Conservation (phyloP, 441 rosid species). For the Melianthus villosus region DNA sequence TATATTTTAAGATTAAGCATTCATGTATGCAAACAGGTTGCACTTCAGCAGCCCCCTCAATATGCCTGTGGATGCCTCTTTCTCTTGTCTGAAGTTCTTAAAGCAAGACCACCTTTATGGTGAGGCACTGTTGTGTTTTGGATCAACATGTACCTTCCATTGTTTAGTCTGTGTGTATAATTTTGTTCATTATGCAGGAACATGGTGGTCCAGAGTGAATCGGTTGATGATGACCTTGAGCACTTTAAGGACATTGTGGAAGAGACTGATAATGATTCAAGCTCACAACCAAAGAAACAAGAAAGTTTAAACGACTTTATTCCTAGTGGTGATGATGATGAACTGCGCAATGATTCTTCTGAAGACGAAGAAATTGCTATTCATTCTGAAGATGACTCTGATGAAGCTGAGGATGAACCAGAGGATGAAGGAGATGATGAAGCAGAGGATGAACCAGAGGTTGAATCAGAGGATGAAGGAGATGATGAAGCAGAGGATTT, state of each 20-base stretch:
- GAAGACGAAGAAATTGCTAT: slow-evolving; percentile 45
- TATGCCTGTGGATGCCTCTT: slow-evolving; percentile 89
- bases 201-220: slow-evolving; percentile 58
- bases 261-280: slow-evolving; percentile 32
- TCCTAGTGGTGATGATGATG: slow-evolving; percentile 14
- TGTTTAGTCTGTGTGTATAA: background rate
- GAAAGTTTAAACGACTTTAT: slow-evolving; percentile 13
- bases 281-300: slow-evolving; percentile 15
- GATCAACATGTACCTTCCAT: background rate
- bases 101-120: slow-evolving; percentile 80
- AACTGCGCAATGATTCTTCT: slow-evolving; percentile 32
- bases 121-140: slow-evolving; percentile 13
- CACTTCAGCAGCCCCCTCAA: slow-evolving; percentile 89
- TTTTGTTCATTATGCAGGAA: slow-evolving; percentile 35
- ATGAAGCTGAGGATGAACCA: slow-evolving; percentile 28
- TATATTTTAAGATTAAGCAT: slow-evolving; percentile 4
- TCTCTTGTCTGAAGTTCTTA: slow-evolving; percentile 85
- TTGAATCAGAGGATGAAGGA: slow-evolving; percentile 41
- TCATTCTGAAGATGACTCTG: background rate
- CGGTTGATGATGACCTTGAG: slow-evolving; percentile 59
- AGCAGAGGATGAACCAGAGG: slow-evolving; percentile 24
- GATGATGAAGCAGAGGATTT: slow-evolving; percentile 43
- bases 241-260: slow-evolving; percentile 74
- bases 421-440: slow-evolving; percentile 34
- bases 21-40: slow-evolving; percentile 36